Conservation (phyloP, 805 yeast genomes). For the Metschnikowia santaceciliae region DNA sequence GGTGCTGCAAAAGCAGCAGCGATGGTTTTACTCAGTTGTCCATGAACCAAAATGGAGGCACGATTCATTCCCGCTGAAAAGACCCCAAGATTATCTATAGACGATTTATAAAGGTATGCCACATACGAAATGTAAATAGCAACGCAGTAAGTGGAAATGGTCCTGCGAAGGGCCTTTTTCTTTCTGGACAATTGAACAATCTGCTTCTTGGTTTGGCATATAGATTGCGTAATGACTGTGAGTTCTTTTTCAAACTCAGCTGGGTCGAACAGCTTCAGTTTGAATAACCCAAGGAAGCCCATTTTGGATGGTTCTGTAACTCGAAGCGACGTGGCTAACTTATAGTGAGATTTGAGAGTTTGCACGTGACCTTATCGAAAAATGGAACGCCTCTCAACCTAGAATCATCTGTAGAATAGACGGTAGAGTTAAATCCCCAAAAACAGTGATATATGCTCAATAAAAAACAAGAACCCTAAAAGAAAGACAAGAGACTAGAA, state of each 20-base stretch:
- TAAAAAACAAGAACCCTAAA: not conserved
- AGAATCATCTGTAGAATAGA: not conserved
- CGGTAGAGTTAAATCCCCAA: not conserved
- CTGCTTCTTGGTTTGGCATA: conserved; percentile 25
- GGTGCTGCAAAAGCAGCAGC: conserved; percentile 24
- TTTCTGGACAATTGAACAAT: conserved; percentile 16
- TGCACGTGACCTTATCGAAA: conserved; percentile 4
- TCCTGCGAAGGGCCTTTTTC: conserved; percentile 16
- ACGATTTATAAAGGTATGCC: conserved; percentile 20
- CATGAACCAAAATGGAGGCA: conserved; percentile 22
- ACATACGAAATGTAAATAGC: conserved; percentile 23
- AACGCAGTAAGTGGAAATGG: conserved; percentile 17
- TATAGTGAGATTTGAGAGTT: conserved; percentile 1
- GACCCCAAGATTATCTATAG: conserved; percentile 9
- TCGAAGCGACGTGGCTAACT: not conserved
- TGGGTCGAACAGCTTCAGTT: conserved; percentile 34
- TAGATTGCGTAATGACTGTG: conserved; percentile 32
- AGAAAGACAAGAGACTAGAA: not conserved
- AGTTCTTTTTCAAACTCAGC: conserved; percentile 42
- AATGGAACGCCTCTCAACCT: not conserved
- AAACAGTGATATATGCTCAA: not conserved
- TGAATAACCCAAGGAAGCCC: conserved; percentile 17
- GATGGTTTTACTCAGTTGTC: conserved; percentile 22
- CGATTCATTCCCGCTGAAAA: conserved; percentile 16
- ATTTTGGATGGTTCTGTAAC: conserved; percentile 6